Base-by-base conservation (phyloP, 1,284 basidiomycete species). In the Cutaneotrichosporon sp. region DNA sequence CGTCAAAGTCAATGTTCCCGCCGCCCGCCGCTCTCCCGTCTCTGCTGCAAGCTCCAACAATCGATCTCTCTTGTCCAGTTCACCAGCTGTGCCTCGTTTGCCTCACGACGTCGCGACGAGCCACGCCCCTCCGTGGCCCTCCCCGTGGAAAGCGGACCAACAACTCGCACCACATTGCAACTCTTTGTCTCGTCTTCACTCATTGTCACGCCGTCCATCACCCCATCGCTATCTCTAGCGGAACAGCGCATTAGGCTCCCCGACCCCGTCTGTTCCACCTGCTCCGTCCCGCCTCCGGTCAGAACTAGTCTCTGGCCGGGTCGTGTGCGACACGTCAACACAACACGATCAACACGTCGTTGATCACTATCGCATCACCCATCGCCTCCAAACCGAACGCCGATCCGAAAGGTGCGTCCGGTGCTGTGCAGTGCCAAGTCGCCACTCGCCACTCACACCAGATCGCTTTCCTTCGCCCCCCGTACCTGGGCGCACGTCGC, bases 361-460 rank as follows among this genome's bases (percentile, higher is more conserved):
- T n/a, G n/a, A n/a, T n/a, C n/a, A n/a, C n/a, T n/a, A n/a, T n/a
- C n/a, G n/a, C 25, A 25, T 29, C 47, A 5, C 13, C 25, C 29
- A 29, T 29, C 29, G 29, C 29, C 9, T 29, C 38, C 18, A 42
- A 42, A 18, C 18, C 38, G 38, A 42, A 42, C 38, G 38, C 18
- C 18, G 38, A 42, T 42, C 38, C 18, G 16, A 36, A 13, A 42
- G 18, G 38, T 27, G 24, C 25, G 14, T 4, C 22, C n/a, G n/a
- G 25, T 49, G 47, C 27, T 27, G 24, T 29, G 25, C 25, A 49
- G 5, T 10, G 25, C 47, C 47, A 1, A 7, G 22, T 22, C 22
- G 20, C 47, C 47, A n/a, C 27, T 29, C 25, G 47, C 25, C 47
- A 49, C 47, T 49, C 11, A 29, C 47, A 29, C 51, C 51, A 53